Conservation (phyloP, 225 moss, liverwort and hornwort species). For the Anthoceros angustus region DNA sequence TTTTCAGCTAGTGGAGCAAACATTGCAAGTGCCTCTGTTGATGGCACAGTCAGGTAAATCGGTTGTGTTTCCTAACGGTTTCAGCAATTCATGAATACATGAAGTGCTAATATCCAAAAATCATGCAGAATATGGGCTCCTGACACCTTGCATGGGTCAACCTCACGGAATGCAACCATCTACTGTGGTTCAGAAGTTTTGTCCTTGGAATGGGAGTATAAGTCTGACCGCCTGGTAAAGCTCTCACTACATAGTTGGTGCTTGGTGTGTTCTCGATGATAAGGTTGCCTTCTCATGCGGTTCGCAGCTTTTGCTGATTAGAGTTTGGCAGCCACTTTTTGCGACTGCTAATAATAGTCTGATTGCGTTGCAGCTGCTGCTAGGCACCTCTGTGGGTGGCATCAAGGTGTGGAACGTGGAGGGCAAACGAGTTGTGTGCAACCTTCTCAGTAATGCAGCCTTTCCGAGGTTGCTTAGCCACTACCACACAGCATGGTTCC, state of each 20-base stretch:
- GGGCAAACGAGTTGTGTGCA: slow-evolving; percentile 85
- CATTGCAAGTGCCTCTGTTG: slow-evolving; percentile 81
- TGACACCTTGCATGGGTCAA: slow-evolving; percentile 45
- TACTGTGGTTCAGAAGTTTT: slow-evolving; percentile 66
- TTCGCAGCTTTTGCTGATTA: neutral
- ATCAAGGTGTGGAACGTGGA: slow-evolving; percentile 90
- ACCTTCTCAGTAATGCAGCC: slow-evolving; percentile 60
- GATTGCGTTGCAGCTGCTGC: slow-evolving; percentile 35
- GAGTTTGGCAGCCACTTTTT: slow-evolving; percentile 6
- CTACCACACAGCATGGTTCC: too few relatives aligned
- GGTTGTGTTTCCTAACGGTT: neutral
- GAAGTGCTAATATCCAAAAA: neutral
- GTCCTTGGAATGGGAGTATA: slow-evolving; percentile 85
- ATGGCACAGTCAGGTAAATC: slow-evolving; percentile 75
- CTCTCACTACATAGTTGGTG: neutral
- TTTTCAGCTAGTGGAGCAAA: slow-evolving; percentile 73
- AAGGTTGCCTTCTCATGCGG: neutral
- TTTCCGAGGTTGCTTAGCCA: slow-evolving; percentile 49
- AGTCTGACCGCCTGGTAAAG: slow-evolving; percentile 63
- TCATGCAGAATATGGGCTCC: slow-evolving; percentile 71
- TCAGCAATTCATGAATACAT: neutral
- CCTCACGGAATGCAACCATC: slow-evolving; percentile 76
- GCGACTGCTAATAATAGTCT: neutral
- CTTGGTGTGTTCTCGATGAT: neutral
- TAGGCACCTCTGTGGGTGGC: slow-evolving; percentile 72